Base-by-base conservation (phyloP, 495 filamentous ascomycete species). In the Lophiostoma macrostomum region DNA sequence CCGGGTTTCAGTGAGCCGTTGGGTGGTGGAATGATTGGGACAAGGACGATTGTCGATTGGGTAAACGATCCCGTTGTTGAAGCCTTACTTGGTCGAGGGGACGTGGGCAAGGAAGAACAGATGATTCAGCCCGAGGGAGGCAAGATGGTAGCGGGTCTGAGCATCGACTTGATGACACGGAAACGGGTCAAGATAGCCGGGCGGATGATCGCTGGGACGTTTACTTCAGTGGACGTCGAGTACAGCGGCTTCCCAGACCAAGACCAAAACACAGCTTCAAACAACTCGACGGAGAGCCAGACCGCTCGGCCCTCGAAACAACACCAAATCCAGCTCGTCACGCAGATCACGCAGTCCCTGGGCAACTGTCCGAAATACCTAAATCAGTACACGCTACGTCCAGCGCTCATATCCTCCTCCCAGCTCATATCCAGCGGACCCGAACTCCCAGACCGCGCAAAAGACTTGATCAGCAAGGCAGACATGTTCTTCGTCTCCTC, bases 311-410 rank as follows among this genome's bases (percentile, higher is more conserved):
- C 55, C 19, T 63, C 57, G 36, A 58, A 31, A 20, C 55, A 70
- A n/a, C 74, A 69, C 3, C 74, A 86, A 42, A 69, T 82, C n/a
- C 83, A 90, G 59, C 52, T 91, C 12, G 78, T 79, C 4, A 72
- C 88, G 22, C 72, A 75, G 28, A 79, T 91, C 49, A 76, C 85
- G 47, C 83, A 85, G 59, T 83, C 78, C 64, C 63, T 93, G 27
- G 70, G 77, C 11, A 91, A 90, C 53, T 91, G 87, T 62, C 88
- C 88, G 0, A 94, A 91, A 70, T 91, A 94, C 56, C 56, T 93
- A 18, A 91, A 89, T 69, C 78, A 77, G 53, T 88, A 86, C 64
- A 72, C 73, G 20, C 80, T 90, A 32, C 45, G 72, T 4, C 76
- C 80, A 2, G 73, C 76, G 27, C 46, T 74, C 1, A 75, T 81